A percentile compares a stretch with the other conserved stretches of the same genome.
Conservation (phyloP, 768 basidiomycete species). For the Antrodiella citrinella region DNA sequence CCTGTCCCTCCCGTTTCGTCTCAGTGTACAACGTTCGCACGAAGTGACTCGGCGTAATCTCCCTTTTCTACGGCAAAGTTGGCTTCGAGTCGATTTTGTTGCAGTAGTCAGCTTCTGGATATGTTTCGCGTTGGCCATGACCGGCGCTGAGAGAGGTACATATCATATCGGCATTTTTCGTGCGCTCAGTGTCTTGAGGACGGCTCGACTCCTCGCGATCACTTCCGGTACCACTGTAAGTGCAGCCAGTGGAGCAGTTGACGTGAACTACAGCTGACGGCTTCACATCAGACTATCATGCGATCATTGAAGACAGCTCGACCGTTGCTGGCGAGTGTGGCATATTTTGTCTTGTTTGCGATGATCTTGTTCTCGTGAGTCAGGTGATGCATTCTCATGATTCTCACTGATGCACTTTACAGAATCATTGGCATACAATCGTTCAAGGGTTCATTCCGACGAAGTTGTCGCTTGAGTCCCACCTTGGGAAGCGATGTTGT, state of each 20-base stretch:
- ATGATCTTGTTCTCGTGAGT: conserved; percentile 81
- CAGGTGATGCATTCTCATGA: background rate
- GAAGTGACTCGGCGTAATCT: conserved; percentile 58
- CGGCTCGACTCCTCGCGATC: conserved; percentile 73
- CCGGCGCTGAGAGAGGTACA: conserved; percentile 55
- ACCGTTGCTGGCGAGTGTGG: conserved; percentile 82
- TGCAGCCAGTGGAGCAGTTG: conserved; percentile 2
- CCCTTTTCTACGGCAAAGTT: conserved; percentile 88
- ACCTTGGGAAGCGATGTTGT: conserved; percentile 44
- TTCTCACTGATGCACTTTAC: background rate
- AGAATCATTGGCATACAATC: conserved; percentile 93
- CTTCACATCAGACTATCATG: conserved; percentile 61
- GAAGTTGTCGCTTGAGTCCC: conserved; percentile 50
- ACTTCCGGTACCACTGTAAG: conserved; percentile 88
- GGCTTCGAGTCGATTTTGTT: conserved; percentile 85
- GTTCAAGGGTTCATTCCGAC: conserved; percentile 78
- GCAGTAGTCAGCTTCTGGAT: conserved; percentile 88
- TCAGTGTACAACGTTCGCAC: conserved; percentile 47
- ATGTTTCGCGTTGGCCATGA: conserved; percentile 60
- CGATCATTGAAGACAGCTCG: conserved; percentile 85
- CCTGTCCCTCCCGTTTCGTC: conserved; percentile 51
- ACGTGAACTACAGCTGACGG: too few species aligned
- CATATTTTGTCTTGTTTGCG: conserved; percentile 88
- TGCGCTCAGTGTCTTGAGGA: conserved; percentile 80
- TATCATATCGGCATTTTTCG: conserved; percentile 83